Evolutionary conservation across 2,329 filamentous ascomycete genomes (phyloP).

Genomic region (Fusarium sulawesiense): DNA sequence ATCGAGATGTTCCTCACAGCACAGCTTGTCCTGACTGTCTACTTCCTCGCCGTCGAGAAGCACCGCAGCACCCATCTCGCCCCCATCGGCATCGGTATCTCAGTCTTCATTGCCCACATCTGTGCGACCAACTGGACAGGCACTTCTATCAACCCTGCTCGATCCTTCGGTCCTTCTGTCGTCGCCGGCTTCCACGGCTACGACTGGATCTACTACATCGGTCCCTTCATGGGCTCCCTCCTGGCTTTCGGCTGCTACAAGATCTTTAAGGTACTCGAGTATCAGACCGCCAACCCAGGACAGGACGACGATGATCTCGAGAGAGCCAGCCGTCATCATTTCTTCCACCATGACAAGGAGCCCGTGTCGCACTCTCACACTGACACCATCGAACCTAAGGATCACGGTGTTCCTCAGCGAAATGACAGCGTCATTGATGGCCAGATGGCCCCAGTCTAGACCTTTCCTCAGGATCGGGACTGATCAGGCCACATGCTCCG

Average conservation of each 20-base stretch:
- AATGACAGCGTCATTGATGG: conserved; percentile 41
- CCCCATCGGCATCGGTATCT: conserved; percentile 76
- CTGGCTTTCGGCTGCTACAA: conserved; percentile 63
- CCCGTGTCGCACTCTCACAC: conserved; percentile 24
- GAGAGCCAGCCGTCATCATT: conserved; percentile 11
- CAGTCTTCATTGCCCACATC: conserved; percentile 71
- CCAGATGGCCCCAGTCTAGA: conserved; percentile 27
- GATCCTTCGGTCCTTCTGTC: conserved; percentile 62
- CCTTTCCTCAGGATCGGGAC: not conserved
- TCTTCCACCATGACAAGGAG: conserved; percentile 11
- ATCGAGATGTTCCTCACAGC: conserved; percentile 75
- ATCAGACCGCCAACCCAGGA: conserved; percentile 61
- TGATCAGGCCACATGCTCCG: conserved; percentile 6
- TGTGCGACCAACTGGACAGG: conserved; percentile 60
- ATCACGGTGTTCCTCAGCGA: conserved; percentile 18
- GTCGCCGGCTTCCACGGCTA: conserved; percentile 57
- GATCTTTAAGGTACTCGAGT: conserved; percentile 63
- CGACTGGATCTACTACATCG: conserved; percentile 68
- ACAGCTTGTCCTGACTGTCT: conserved; percentile 71
- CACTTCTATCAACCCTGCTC: conserved; percentile 62
- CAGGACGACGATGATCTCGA: conserved; percentile 57
- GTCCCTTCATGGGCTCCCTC: conserved; percentile 61
- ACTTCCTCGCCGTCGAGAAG: conserved; percentile 79
- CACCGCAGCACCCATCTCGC: conserved; percentile 78
- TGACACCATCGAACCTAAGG: conserved; percentile 35